phyloP scores from a whole-genome alignment of 192 early-diverging fungal genomes.

The Coemansia sp. region DNA sequence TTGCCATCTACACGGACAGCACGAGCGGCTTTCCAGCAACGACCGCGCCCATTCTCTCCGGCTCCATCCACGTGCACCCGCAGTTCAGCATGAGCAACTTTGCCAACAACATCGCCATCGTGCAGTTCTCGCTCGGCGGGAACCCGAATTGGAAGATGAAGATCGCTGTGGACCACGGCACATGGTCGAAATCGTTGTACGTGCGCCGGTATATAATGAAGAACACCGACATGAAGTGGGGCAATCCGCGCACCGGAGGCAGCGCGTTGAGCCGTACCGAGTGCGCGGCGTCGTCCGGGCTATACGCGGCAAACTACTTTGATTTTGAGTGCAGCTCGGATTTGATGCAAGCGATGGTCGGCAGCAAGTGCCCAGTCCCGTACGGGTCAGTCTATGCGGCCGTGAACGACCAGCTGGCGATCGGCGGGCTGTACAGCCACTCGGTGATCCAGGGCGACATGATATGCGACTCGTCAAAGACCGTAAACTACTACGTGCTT shows the following conservation, averaged over 20 bases:
- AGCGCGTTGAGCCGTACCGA: not conserved
- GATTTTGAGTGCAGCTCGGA: constrained; percentile 27
- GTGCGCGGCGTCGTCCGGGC: constrained; percentile 9
- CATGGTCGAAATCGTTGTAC: constrained; percentile 8
- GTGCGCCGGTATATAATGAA: constrained; percentile 11
- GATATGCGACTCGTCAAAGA: constrained; percentile 14
- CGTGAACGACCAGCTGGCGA: not conserved
- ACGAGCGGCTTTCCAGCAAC: not conserved
- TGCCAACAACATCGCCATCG: constrained; percentile 40
- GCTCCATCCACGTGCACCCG: constrained; percentile 25
- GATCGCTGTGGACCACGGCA: constrained; percentile 17
- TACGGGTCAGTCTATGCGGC: constrained; percentile 34
- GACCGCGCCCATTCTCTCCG: not conserved
- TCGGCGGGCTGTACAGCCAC: constrained; percentile 34
- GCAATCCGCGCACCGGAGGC: not conserved
- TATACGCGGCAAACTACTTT: constrained; percentile 12
- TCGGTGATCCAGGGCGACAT: constrained; percentile 8
- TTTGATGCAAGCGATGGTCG: not conserved
- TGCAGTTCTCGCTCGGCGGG: constrained; percentile 11
- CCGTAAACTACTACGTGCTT: constrained; percentile 27
- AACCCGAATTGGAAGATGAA: constrained; percentile 13
- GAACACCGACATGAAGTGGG: constrained; percentile 4
- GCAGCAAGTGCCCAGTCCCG: constrained; percentile 20
- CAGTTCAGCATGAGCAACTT: constrained; percentile 15
- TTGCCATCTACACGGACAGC: constrained; percentile 19